A percentile compares a stretch with the other conserved stretches of the same genome.
phyloP scores from a whole-genome alignment of 257 asterid species.

The Osmanthus fragrans region DNA sequence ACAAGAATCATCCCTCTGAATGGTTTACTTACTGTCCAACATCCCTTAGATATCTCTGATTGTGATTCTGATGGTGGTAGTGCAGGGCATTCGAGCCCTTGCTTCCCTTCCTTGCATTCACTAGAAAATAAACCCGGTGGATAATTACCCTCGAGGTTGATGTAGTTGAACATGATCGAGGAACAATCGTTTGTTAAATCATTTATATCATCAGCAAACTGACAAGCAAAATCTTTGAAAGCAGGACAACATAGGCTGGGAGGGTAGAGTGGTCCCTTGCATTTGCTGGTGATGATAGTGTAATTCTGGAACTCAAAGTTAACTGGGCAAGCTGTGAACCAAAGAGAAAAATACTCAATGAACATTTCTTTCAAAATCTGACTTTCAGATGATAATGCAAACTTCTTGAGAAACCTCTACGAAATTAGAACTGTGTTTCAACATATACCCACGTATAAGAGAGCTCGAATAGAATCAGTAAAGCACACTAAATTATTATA shows the following conservation, averaged over 20 bases:
- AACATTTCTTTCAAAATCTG: not conserved
- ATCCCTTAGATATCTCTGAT: not conserved
- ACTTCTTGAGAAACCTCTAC: not conserved
- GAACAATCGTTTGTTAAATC: slow-evolving; percentile 35
- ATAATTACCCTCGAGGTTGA: slow-evolving; percentile 31
- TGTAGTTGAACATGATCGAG: slow-evolving; percentile 30
- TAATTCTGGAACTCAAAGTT: slow-evolving; percentile 43
- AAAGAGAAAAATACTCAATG: not conserved
- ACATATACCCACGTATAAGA: not conserved
- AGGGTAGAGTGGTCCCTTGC: slow-evolving; percentile 43
- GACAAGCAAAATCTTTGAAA: slow-evolving; percentile 41
- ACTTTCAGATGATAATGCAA: not conserved
- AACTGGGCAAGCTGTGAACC: slow-evolving; percentile 42
- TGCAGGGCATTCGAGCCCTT: slow-evolving; percentile 43
- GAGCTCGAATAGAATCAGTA: not conserved
- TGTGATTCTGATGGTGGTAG: slow-evolving; percentile 25
- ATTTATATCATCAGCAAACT: slow-evolving; percentile 26
- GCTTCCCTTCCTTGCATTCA: slow-evolving; percentile 37
- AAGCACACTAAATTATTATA: not conserved
- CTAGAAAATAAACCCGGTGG: slow-evolving; percentile 41
- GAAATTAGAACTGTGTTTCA: not conserved
- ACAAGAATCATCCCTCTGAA: slow-evolving; percentile 1
- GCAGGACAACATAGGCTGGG: slow-evolving; percentile 37
- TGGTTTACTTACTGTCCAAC: not conserved
- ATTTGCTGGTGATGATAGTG: slow-evolving; percentile 41